Base-by-base conservation (phyloP, 106 monocot species). In the Hemerocallis citrina region DNA sequence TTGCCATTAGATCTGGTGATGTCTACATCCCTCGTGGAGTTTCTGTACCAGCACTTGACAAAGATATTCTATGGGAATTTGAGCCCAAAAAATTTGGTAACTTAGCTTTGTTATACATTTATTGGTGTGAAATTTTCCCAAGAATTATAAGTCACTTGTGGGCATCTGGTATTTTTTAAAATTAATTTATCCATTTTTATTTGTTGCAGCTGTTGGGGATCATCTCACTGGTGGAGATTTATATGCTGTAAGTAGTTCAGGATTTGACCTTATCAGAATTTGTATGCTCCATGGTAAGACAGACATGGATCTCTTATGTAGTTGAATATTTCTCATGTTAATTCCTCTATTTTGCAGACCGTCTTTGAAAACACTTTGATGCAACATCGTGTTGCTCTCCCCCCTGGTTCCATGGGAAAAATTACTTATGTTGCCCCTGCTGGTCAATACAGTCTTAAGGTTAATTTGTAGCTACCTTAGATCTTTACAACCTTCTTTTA, bases 11-110 rank as follows among this genome's bases (percentile, higher is more conserved):
- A 52, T 99, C 98, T 34, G 88, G 92, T 61, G 98, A 99, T 71
- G 98, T 99, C 13, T 99, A 99, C 75, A 98, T 98, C 20, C 96
- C 96, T 55, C 91, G 96, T 81, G 96, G 96, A 68, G 96, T 98
- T 68, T 81, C 96, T 42, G 96, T 98, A 16, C 96, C 96, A 56
- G 87, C 96, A 5, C 79, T 99, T 58, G 98, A 99, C 68, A 99
- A 99, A 75, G 98, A 99, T 66, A 55, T 50, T 46, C 62, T 88
- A 32, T 99, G 98, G 98, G 88, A 99, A 19, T 99, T 99, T 68
- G 69, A 88, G 23, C 98, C 98, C 22, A 85, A 85, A 23, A 99
- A 92, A 68, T 34, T 88, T 71, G 88, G 98, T 85, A 77, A 61
- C 6, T 45, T 31, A 52, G 44, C 36, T 27, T 56, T 20, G 22